Conservation (phyloP, 495 filamentous ascomycete species). For the Neurospora hispaniola region DNA sequence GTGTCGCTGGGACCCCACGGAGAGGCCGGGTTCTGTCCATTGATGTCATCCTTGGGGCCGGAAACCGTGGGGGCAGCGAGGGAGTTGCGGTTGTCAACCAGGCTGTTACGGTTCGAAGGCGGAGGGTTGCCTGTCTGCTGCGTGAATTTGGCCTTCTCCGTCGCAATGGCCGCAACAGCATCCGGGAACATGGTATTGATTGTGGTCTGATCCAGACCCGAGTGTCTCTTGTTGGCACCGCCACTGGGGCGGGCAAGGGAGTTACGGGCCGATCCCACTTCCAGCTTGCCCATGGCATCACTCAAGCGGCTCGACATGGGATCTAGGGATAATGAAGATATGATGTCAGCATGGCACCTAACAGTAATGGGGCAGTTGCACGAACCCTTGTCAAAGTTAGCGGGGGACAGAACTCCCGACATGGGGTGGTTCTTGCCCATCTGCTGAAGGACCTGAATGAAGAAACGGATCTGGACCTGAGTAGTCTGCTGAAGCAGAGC, state of each 20-base stretch:
- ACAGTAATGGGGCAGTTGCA: conserved; percentile 23
- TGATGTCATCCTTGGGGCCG: conserved; percentile 40
- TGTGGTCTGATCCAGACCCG: conserved; percentile 80
- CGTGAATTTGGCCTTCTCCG: conserved; percentile 93
- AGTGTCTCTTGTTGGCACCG: conserved; percentile 76
- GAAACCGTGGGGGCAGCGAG: conserved; percentile 72
- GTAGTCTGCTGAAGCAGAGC: conserved; percentile 95
- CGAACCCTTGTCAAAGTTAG: conserved; percentile 94
- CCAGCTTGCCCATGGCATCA: conserved; percentile 95
- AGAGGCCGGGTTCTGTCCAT: conserved; percentile 54
- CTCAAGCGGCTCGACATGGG: conserved; percentile 94
- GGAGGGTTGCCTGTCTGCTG: conserved; percentile 86
- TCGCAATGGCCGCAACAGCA: conserved; percentile 92
- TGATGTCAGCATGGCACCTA: neutral
- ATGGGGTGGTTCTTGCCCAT: conserved; percentile 98
- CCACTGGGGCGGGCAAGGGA: conserved; percentile 66
- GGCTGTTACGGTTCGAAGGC: conserved; percentile 87
- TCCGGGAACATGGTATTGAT: conserved; percentile 99
- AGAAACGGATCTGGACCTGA: conserved; percentile 97
- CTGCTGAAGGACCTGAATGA: conserved; percentile 95
- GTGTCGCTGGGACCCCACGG: conserved; percentile 62
- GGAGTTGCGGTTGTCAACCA: conserved; percentile 71
- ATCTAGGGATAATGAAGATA: conserved; percentile 43
- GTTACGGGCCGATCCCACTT: conserved; percentile 73
- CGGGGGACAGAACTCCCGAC: conserved; percentile 89